Conservation (phyloP, 2,329 filamentous ascomycete species). For the Bimuria novae-zelandiae region DNA sequence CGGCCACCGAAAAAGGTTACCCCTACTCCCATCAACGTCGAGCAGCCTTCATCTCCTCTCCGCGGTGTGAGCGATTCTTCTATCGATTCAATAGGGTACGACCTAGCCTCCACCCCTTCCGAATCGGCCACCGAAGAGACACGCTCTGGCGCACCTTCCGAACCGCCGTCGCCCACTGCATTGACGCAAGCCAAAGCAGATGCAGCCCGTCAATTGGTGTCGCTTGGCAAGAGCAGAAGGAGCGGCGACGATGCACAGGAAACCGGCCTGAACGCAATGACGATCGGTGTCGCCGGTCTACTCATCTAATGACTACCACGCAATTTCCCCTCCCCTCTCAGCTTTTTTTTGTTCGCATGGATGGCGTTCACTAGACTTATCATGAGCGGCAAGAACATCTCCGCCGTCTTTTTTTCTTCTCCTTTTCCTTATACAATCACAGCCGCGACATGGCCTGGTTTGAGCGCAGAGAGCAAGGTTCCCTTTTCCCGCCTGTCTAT, state of each 20-base stretch:
- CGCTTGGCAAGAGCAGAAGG: conserved; percentile 25
- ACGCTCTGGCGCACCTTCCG: conserved; percentile 25
- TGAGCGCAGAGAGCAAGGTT: neutral
- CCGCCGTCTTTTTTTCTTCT: neutral
- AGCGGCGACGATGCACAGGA: conserved; percentile 29
- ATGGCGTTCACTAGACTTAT: conserved; percentile 1
- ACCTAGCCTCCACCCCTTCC: conserved; percentile 32
- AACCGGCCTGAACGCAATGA: conserved; percentile 24
- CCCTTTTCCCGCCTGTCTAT: neutral
- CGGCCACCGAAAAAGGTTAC: conserved; percentile 14
- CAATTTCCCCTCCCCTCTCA: neutral
- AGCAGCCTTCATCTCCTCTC: conserved; percentile 32
- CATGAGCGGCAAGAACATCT: too few species aligned
- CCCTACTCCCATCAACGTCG: conserved; percentile 7
- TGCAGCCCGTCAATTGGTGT: conserved; percentile 22
- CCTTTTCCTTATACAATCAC: neutral
- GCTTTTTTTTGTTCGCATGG: conserved; percentile 7
- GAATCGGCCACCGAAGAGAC: conserved; percentile 28
- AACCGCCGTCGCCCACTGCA: conserved; percentile 34
- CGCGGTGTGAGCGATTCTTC: conserved; percentile 39
- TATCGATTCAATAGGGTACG: conserved; percentile 37
- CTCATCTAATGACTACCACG: conserved; percentile 23
- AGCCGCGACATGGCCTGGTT: neutral
- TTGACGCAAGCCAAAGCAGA: conserved; percentile 29
- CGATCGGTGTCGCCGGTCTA: conserved; percentile 26